Percentiles rank a stretch among this genome's conserved stretches.
These are phyloP conservation scores for Fusarium dlaminii DNA, from an alignment of 2,329 filamentous ascomycete species.

Conservation along the genomic window DNA sequence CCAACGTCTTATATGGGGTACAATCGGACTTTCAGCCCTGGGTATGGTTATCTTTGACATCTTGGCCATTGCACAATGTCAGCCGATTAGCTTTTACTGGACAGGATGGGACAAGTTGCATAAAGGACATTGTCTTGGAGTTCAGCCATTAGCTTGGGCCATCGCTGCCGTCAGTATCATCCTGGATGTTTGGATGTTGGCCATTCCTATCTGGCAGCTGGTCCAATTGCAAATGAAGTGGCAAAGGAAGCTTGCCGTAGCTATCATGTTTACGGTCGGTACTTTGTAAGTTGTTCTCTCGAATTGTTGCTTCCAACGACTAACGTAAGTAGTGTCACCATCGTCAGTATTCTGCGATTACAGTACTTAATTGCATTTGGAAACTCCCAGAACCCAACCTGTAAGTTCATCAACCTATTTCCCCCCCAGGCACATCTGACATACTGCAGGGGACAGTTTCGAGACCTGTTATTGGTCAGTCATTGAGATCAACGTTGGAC, in stretches of 20 bases:
- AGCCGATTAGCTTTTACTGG: conserved; percentile 13
- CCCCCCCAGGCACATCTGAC: background rate
- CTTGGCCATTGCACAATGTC: conserved; percentile 4
- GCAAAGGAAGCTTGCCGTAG: conserved; percentile 7
- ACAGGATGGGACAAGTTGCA: conserved; percentile 7
- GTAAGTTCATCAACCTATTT: background rate
- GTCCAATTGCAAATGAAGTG: background rate
- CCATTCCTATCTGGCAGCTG: background rate
- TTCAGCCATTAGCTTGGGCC: conserved; percentile 17
- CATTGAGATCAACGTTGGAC: background rate
- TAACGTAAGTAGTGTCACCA: background rate
- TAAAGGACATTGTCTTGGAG: background rate
- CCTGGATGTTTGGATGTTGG: background rate
- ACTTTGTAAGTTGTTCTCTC: background rate
- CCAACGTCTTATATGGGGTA: conserved; percentile 7
- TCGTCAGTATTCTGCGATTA: conserved; percentile 5
- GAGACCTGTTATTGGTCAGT: background rate
- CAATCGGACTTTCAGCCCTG: background rate
- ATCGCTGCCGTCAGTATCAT: conserved; percentile 6
- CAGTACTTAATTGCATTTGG: background rate
- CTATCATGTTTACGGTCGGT: background rate
- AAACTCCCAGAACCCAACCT: conserved; percentile 6
- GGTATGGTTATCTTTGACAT: background rate
- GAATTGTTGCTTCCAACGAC: background rate
- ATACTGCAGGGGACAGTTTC: background rate